Conservation (phyloP, 2,329 filamentous ascomycete species). For the Sporothrix luriei region DNA sequence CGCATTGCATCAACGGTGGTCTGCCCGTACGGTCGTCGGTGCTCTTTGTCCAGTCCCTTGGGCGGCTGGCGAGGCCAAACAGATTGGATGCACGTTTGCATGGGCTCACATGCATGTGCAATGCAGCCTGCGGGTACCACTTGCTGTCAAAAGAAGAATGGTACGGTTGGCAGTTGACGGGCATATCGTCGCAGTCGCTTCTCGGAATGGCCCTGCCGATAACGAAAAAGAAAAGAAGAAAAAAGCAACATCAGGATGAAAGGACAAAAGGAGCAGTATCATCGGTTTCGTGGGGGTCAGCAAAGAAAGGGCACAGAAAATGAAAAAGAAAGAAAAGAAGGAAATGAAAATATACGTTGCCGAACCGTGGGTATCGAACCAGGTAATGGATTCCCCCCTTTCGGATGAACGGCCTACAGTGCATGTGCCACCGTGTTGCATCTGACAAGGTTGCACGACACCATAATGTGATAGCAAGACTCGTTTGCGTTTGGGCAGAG, state of each 20-base stretch:
- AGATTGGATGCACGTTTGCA: not conserved
- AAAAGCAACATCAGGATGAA: too few species aligned
- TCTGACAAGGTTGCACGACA: not conserved
- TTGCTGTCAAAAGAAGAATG: not conserved
- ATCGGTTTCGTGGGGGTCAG: conserved; percentile 8
- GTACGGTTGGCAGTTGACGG: not conserved
- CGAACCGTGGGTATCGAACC: not conserved
- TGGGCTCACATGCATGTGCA: not conserved
- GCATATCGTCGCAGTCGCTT: not conserved
- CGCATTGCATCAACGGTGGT: not conserved
- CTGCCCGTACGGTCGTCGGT: conserved; percentile 20
- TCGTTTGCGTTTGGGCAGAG: not conserved
- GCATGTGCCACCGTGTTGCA: conserved; percentile 3
- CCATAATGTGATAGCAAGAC: not conserved
- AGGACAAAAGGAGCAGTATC: not conserved
- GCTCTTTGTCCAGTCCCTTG: not conserved
- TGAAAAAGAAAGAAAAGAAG: not conserved
- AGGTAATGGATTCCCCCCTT: not conserved
- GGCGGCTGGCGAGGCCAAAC: not conserved
- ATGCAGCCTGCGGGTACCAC: not conserved
- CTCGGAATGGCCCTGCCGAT: not conserved
- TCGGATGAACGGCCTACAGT: conserved; percentile 11
- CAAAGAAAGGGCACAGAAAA: not conserved
- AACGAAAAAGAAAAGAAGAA: not conserved
- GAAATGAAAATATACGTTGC: not conserved